phyloP scores from a whole-genome alignment of 768 basidiomycete genomes.

The Clitopilus passeckerianus region DNA sequence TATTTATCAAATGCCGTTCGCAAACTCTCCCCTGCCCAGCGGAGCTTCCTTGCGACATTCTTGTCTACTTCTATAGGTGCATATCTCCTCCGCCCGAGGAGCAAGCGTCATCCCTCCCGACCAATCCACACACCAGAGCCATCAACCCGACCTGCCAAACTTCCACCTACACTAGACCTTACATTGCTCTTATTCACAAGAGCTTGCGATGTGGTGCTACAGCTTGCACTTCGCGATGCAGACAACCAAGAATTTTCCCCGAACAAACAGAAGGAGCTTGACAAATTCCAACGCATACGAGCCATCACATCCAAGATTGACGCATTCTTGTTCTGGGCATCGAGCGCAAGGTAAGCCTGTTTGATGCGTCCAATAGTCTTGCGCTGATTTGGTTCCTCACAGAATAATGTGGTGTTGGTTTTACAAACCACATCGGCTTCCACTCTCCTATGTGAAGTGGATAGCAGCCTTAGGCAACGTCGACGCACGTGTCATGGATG shows the following conservation, averaged over 20 bases:
- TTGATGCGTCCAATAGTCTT: neutral
- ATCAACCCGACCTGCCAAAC: constrained; percentile 6
- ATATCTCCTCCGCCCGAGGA: constrained; percentile 15
- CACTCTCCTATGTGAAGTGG: constrained; percentile 72
- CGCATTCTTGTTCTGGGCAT: constrained; percentile 71
- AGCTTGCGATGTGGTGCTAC: constrained; percentile 59
- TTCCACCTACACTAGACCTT: constrained; percentile 61
- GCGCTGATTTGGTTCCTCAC: constrained; percentile 4
- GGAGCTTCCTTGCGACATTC: constrained; percentile 54
- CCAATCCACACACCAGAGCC: constrained; percentile 1
- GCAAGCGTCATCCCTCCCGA: constrained; percentile 5
- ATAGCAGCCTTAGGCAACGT: constrained; percentile 66
- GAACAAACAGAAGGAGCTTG: constrained; percentile 18
- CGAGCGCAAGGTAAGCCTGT: constrained; percentile 60
- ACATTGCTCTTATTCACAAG: constrained; percentile 66
- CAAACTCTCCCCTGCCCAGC: constrained; percentile 34
- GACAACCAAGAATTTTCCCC: constrained; percentile 1
- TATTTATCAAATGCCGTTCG: constrained; percentile 9
- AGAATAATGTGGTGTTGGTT: constrained; percentile 92
- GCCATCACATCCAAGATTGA: constrained; percentile 48
- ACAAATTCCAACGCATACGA: constrained; percentile 17
- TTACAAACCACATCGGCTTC: constrained; percentile 67
- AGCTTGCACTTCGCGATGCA: constrained; percentile 35
- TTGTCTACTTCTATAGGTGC: constrained; percentile 60
- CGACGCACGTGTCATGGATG: constrained; percentile 51